Base-by-base conservation (phyloP, 2,329 filamentous ascomycete genomes). In the Gremmenia infestans region DNA sequence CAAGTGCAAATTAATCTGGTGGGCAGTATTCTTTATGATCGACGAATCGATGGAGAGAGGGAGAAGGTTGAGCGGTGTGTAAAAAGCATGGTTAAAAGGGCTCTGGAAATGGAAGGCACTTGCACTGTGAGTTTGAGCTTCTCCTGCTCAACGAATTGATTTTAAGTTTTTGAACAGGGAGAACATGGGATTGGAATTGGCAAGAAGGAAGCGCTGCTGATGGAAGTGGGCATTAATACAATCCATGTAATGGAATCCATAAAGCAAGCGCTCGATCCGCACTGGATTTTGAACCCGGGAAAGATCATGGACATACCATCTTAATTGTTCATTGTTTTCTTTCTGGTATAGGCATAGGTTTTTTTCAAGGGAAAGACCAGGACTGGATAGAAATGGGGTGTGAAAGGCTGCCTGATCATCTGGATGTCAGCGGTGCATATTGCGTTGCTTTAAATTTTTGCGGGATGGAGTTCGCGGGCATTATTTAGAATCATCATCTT, bases 21-120 rank as follows among this genome's bases (percentile, higher is more conserved):
- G 28, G 28, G 4, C 28, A 32, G 87, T 68, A 94, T 97, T 72
- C 87, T 97, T 74, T 97, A 96, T 71, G 83, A 94, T 72, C 81
- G 81, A 25, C 79, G 77, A 23, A 78, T 91, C 54, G 79, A 82
- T 3, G 82, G 78, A 25, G 88, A 96, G 72, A 81, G 81, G 54
- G 85, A 80, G 43, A 88, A 87, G 63, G 90, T 94, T 1, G 89
- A 94, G 69, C 80, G 78, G 53, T 91, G 89, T 61, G 90, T 97
- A 48, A 85, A 92, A 68, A 87, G 91, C 64, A 96, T 97, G 91
- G 90, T 96, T 19, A 81, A 88, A 63, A 82, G 90, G n/a, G 92
- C 91, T 2, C 72, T 97, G 23, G 89, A 93, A 62, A 96, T 97
- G 91, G 92, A 96, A 57, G 91, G 92, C 1, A 96, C 91, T 5